Evolutionary conservation across 306 rosid genomes (phyloP), one percentile per base, ranked within the genome.

Genomic region (Vigna angularis): DNA sequence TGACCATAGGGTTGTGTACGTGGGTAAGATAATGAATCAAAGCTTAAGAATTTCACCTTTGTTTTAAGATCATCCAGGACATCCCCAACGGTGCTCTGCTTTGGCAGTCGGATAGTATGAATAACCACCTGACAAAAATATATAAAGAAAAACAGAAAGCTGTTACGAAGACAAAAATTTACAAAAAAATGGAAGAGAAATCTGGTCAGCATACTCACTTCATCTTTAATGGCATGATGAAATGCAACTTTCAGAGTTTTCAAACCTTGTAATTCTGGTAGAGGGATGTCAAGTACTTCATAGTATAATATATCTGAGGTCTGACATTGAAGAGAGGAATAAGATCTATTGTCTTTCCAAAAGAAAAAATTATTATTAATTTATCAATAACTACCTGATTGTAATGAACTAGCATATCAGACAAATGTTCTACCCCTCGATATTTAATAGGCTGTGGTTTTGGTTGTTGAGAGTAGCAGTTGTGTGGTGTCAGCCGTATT

Each of bases 391-490:
- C 56, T 85, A 93, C 98, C 89, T 93, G 98, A 82, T 88, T 93
- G 85, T 93, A 90, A 83, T 93, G 96, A 64, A 93, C 87, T 78
- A 90, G 85, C 96, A 93, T 90, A 82, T 93, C 94, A 50, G 92
- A 85, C 85, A 93, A 86, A 85, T 81, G 91, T 0, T 93, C 98
- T 67, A 89, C 90, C 22, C 96, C 98, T 28, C 96, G 84, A 70
- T 89, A 89, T 73, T 93, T 90, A 49, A 93, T 90, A 57, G 97
- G 89, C 80, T 93, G 97, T 42, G 92, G 96, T 79, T 88, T 93
- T 26, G 97, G 96, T 81, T 90, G 94, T 64, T 93, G 97, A 40
- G 96, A 93, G 83, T 93, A 93, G 78, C 94, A 93, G 82, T 89
- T 90, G 83, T 93, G 97, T 8, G 97, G 87, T 40, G 96, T 93